A percentile compares a stretch with the other conserved stretches of the same genome.
Conservation (phyloP, 2,329 filamentous ascomycete species). For the Cucurbitaria berberidis region DNA sequence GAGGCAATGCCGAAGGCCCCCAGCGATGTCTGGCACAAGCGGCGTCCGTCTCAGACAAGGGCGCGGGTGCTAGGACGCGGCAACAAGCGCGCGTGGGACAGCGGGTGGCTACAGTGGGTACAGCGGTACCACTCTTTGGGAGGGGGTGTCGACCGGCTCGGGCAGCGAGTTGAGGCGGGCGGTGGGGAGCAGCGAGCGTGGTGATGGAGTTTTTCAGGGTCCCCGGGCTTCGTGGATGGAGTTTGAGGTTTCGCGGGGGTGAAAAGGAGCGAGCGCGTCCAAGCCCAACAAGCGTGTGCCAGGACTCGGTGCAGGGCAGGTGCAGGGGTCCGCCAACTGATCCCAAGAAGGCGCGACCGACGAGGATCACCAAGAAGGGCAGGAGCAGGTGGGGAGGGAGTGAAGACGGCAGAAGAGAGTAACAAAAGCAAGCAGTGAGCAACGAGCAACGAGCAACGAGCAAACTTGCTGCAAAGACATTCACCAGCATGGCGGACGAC, state of each 20-base stretch:
- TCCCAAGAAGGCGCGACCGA: slow-evolving; percentile 5
- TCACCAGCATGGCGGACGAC: no score
- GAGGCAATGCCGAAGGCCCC: slow-evolving; percentile 2
- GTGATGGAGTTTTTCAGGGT: background rate
- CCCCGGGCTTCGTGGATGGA: background rate
- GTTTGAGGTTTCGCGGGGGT: slow-evolving; percentile 3
- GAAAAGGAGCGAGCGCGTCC: slow-evolving; percentile 1
- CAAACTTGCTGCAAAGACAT: no score
- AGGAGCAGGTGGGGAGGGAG: background rate
- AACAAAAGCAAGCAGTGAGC: no score
- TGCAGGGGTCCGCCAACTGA: background rate
- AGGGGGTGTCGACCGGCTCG: background rate
- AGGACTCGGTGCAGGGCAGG: background rate
- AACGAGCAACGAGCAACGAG: no score
- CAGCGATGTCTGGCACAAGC: slow-evolving; percentile 14
- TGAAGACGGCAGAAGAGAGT: no score
- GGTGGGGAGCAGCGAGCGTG: slow-evolving; percentile 1
- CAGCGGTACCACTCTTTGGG: slow-evolving; percentile 9
- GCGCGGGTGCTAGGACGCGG: slow-evolving; percentile 17
- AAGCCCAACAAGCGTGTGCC: slow-evolving; percentile 5
- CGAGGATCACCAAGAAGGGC: background rate
- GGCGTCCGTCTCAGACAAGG: slow-evolving; percentile 21
- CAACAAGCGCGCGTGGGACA: slow-evolving; percentile 13
- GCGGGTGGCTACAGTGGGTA: slow-evolving; percentile 12
- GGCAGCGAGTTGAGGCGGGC: background rate